Evolutionary conservation across 345 rosid species (phyloP).

Genomic region (Combretum micranthum): DNA sequence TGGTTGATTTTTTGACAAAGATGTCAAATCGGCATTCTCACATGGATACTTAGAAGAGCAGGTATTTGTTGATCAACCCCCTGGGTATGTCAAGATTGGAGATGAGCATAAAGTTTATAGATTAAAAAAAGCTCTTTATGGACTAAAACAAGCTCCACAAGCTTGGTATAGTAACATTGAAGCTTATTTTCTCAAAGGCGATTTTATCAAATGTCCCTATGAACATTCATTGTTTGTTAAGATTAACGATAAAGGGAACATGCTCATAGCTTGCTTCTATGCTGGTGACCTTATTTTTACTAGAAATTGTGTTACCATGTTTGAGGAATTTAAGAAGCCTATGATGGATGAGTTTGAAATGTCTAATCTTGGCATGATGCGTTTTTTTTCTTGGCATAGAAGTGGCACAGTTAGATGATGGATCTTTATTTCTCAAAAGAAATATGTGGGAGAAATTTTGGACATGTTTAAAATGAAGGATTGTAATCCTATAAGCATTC

Average conservation of each 20-base stretch:
- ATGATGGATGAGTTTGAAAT: slow-evolving; percentile 4
- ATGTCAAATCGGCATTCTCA: background rate
- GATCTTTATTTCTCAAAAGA: background rate
- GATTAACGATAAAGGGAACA: no score
- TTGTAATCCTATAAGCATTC: no score
- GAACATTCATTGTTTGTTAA: background rate
- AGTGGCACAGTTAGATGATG: background rate
- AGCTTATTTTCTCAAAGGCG: background rate
- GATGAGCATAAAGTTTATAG: background rate
- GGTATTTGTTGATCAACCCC: slow-evolving; percentile 1
- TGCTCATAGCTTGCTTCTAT: no score
- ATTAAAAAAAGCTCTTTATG: no score
- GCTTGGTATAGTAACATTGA: slow-evolving; percentile 3
- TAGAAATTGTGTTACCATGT: no score
- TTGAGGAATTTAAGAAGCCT: no score
- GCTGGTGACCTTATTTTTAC: no score
- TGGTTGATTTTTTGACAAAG: no score
- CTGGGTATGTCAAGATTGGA: background rate
- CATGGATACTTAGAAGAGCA: slow-evolving; percentile 3
- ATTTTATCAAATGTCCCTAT: background rate
- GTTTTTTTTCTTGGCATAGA: slow-evolving; percentile 1
- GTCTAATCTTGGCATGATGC: slow-evolving; percentile 4
- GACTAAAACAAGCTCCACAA: background rate
- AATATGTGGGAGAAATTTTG: background rate
- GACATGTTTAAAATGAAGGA: background rate